Percentiles rank a stretch among this genome's conserved stretches.
These are phyloP conservation scores for Ogataea saltuana DNA, from an alignment of 805 yeast genomes.

Conservation along the genomic window DNA sequence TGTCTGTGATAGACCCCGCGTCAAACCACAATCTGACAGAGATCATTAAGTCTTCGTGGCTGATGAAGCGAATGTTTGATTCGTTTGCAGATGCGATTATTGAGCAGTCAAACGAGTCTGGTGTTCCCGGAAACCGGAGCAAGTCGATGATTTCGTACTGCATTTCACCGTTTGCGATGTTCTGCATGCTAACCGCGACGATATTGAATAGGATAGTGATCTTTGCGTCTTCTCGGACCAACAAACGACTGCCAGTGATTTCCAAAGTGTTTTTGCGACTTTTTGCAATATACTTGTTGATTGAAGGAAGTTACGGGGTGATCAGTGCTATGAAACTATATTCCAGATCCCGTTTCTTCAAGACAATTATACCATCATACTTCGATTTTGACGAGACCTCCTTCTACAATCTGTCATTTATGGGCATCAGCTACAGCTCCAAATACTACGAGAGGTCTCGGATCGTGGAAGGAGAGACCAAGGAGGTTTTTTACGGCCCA, in stretches of 20 bases:
- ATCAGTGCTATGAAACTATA: constrained; percentile 33
- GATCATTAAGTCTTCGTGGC: constrained; percentile 25
- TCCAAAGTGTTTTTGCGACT: constrained; percentile 39
- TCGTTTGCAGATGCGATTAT: constrained; percentile 37
- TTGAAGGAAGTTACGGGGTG: constrained; percentile 39
- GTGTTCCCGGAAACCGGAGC: constrained; percentile 31
- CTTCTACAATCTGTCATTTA: constrained; percentile 28
- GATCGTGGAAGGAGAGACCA: constrained; percentile 15
- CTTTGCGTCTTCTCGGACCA: constrained; percentile 54
- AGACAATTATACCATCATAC: constrained; percentile 18
- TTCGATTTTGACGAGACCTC: constrained; percentile 27
- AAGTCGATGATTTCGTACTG: constrained; percentile 51
- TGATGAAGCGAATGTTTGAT: constrained; percentile 27
- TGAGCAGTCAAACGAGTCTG: constrained; percentile 35
- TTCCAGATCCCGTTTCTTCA: constrained; percentile 14
- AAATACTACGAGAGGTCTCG: constrained; percentile 19
- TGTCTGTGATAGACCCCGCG: constrained; percentile 20
- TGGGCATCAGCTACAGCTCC: constrained; percentile 30
- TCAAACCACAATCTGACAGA: constrained; percentile 14
- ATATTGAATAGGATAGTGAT: constrained; percentile 57
- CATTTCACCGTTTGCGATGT: constrained; percentile 49
- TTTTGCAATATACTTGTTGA: constrained; percentile 38
- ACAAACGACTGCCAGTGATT: constrained; percentile 35
- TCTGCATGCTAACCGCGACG: constrained; percentile 59
- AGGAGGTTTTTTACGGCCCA: constrained; percentile 38